These are phyloP conservation scores for Russula lepida DNA, from an alignment of 768 basidiomycete species.

Conservation along the genomic window DNA sequence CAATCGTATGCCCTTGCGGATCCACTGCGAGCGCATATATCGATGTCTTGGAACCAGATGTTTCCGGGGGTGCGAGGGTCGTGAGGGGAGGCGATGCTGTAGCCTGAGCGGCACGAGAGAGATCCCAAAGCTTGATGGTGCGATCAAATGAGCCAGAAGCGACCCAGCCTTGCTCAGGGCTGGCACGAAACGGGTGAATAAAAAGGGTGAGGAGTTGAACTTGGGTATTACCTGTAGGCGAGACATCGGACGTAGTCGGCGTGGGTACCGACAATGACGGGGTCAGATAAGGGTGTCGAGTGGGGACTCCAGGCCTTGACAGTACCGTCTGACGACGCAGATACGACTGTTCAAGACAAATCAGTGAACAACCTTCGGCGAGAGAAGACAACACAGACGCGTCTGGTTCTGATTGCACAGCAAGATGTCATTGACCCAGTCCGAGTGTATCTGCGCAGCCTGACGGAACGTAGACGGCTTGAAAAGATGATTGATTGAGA, in stretches of 20 bases:
- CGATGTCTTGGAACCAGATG: conserved; percentile 56
- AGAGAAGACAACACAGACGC: conserved; percentile 33
- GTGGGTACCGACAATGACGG: conserved; percentile 64
- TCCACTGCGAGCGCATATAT: conserved; percentile 77
- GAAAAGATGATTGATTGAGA: background rate
- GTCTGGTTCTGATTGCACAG: conserved; percentile 91
- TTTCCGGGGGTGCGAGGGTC: conserved; percentile 61
- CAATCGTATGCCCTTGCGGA: conserved; percentile 70
- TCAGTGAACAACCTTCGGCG: background rate
- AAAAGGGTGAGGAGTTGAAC: conserved; percentile 7
- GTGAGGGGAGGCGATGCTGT: conserved; percentile 42
- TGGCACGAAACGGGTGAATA: conserved; percentile 25
- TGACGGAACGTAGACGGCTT: conserved; percentile 71
- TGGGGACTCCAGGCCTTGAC: conserved; percentile 93
- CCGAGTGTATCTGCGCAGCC: conserved; percentile 79
- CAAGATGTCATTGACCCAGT: conserved; percentile 94
- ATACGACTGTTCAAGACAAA: conserved; percentile 50
- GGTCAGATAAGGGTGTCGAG: conserved; percentile 45
- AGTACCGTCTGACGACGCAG: conserved; percentile 93
- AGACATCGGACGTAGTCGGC: conserved; percentile 83
- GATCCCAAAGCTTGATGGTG: conserved; percentile 91
- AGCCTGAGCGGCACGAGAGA: conserved; percentile 28
- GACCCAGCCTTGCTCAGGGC: conserved; percentile 77
- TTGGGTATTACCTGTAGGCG: conserved; percentile 45
- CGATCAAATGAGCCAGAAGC: conserved; percentile 93